Evolutionary conservation across 2,329 filamentous ascomycete species (phyloP).

Genomic region (Apiospora marii): DNA sequence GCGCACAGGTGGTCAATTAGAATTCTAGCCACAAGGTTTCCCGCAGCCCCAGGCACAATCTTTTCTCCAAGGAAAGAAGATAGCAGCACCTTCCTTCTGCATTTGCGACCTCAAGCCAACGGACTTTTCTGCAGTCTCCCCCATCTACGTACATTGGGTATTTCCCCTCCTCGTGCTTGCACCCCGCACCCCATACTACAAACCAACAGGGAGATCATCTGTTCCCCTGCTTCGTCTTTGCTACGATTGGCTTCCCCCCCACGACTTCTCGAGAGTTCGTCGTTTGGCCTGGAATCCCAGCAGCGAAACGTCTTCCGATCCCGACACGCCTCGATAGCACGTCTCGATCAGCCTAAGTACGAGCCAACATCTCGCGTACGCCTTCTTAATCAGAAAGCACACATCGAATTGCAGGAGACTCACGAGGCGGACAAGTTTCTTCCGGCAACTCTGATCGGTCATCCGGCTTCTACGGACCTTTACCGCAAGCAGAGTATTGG

Average conservation of each 20-base stretch:
- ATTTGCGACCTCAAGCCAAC: constrained; percentile 16
- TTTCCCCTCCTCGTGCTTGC: background rate
- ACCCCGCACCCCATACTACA: constrained; percentile 20
- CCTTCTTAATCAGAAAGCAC: background rate
- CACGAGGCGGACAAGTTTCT: background rate
- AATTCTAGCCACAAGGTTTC: constrained; percentile 5
- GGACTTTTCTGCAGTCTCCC: background rate
- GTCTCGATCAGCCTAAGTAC: background rate
- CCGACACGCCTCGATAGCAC: constrained; percentile 10
- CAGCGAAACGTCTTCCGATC: constrained; percentile 2
- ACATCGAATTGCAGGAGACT: background rate
- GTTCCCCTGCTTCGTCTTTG: constrained; percentile 1
- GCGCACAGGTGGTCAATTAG: constrained; percentile 1
- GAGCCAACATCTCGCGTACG: background rate
- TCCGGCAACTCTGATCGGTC: background rate
- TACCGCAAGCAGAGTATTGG: background rate
- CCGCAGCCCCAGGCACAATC: constrained; percentile 18
- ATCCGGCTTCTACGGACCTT: background rate
- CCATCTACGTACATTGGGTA: constrained; percentile 7
- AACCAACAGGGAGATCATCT: constrained; percentile 9
- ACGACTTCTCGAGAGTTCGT: constrained; percentile 13
- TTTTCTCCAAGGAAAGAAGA: constrained; percentile 1
- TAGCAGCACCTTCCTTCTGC: background rate
- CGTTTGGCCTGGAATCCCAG: constrained; percentile 2
- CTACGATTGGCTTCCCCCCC: constrained; percentile 12